Percentiles rank a stretch among this genome's conserved stretches.
Conservation (phyloP, 257 asterid species). For the Fraxinus excelsior region DNA sequence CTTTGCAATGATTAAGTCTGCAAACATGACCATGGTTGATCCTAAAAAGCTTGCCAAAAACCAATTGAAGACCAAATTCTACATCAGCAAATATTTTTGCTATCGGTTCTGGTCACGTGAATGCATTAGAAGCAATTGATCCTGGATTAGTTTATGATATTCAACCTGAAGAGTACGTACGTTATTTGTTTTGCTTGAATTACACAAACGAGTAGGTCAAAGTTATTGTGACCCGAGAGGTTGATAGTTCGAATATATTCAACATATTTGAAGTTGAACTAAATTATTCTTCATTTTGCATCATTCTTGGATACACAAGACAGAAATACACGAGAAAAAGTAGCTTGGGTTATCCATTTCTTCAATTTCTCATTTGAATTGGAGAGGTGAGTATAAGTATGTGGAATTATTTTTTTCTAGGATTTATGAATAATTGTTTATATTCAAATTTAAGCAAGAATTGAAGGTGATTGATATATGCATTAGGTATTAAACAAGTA, state of each 20-base stretch:
- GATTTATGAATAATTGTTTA: too few species aligned
- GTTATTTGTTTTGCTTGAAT: not conserved
- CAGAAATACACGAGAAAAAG: too few species aligned
- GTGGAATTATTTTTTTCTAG: too few species aligned
- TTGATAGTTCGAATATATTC: slow-evolving; percentile 24
- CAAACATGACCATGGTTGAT: slow-evolving; percentile 44
- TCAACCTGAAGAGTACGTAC: too few species aligned
- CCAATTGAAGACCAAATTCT: slow-evolving; percentile 22
- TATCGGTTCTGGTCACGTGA: slow-evolving; percentile 41
- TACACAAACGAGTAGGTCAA: slow-evolving; percentile 30
- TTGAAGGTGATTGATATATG: too few species aligned
- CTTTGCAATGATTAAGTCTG: slow-evolving; percentile 35
- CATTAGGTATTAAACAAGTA: too few species aligned
- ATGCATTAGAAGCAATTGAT: slow-evolving; percentile 24
- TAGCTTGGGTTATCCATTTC: too few species aligned
- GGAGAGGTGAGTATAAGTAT: too few species aligned
- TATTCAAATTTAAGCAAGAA: too few species aligned
- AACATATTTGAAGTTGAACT: slow-evolving; percentile 31
- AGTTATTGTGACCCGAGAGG: slow-evolving; percentile 5
- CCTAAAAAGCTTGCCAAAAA: slow-evolving; percentile 12
- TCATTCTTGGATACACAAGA: slow-evolving; percentile 13
- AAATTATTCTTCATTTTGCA: slow-evolving; percentile 41
- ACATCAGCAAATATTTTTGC: slow-evolving; percentile 21
- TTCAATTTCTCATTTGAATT: too few species aligned
- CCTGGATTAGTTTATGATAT: slow-evolving; percentile 30